A percentile compares a stretch with the other conserved stretches of the same genome.
These are phyloP conservation scores for Exobasidium cylindrosporum DNA, from an alignment of 1,284 basidiomycete genomes.

Conservation along the genomic window DNA sequence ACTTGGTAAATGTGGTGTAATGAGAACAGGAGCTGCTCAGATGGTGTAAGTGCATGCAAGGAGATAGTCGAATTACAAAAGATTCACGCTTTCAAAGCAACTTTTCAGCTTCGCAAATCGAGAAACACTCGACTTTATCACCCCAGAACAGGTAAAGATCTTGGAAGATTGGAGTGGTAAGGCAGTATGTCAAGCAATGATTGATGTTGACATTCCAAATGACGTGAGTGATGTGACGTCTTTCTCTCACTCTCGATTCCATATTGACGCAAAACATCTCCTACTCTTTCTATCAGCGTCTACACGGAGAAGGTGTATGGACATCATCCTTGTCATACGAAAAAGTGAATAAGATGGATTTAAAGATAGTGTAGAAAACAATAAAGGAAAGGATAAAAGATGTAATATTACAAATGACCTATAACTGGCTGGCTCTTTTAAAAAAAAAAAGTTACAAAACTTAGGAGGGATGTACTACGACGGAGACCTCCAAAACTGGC, in stretches of 20 bases:
- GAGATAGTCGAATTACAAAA: not conserved
- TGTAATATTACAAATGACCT: no score
- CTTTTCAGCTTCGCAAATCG: slow-evolving; percentile 66
- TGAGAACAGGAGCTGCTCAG: slow-evolving; percentile 72
- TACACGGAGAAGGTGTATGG: slow-evolving; percentile 36
- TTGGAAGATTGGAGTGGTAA: slow-evolving; percentile 69
- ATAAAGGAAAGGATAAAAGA: not conserved
- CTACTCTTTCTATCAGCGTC: slow-evolving; percentile 16
- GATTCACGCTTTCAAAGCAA: not conserved
- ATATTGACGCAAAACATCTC: no score
- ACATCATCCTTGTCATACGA: not conserved
- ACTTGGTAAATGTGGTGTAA: slow-evolving; percentile 52
- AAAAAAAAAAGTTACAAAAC: not conserved
- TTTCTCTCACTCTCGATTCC: not conserved
- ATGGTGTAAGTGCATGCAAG: slow-evolving; percentile 61
- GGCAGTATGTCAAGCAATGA: slow-evolving; percentile 61
- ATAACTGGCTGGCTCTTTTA: no score
- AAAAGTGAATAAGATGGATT: no score
- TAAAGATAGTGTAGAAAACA: no score
- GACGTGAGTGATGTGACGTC: slow-evolving; percentile 22
- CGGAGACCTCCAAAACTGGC: slow-evolving; percentile 1
- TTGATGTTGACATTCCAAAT: slow-evolving; percentile 25
- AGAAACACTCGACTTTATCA: slow-evolving; percentile 71
- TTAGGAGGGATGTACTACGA: not conserved
- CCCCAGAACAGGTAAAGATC: slow-evolving; percentile 65